phyloP scores from a whole-genome alignment of 1,139 yeast genomes.

The Kluyveromyces sp. region DNA sequence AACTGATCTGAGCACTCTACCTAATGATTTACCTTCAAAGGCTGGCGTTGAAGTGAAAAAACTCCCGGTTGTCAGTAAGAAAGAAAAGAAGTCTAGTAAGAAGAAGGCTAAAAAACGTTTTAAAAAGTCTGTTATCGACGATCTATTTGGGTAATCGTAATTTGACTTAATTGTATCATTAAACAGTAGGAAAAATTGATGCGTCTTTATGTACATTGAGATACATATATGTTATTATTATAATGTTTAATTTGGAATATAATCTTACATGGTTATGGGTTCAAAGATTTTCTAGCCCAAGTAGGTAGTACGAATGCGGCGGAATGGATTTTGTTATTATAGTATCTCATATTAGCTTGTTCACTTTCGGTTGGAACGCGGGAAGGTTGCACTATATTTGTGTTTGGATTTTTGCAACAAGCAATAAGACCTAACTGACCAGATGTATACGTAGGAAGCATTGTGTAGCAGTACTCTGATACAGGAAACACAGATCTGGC shows the following conservation, averaged over 20 bases:
- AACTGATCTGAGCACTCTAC: not conserved
- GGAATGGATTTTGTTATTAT: slow-evolving; percentile 62
- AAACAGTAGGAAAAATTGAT: too few relatives aligned
- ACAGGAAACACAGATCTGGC: slow-evolving; percentile 68
- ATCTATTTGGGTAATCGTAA: slow-evolving; percentile 41
- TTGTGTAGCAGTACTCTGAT: slow-evolving; percentile 76
- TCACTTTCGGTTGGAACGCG: slow-evolving; percentile 48
- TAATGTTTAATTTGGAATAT: too few relatives aligned
- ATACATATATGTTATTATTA: too few relatives aligned
- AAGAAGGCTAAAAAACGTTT: slow-evolving; percentile 36
- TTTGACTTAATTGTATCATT: not conserved
- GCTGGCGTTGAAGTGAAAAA: not conserved
- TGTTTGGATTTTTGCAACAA: slow-evolving; percentile 54
- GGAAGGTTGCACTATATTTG: slow-evolving; percentile 48
- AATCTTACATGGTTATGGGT: slow-evolving; percentile 7
- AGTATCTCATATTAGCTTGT: slow-evolving; percentile 53
- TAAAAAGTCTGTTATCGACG: slow-evolving; percentile 46
- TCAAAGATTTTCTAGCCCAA: slow-evolving; percentile 54
- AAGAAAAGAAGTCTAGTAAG: slow-evolving; percentile 24
- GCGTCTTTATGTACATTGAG: too few relatives aligned
- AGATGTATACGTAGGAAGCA: slow-evolving; percentile 93
- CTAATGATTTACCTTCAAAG: slow-evolving; percentile 8
- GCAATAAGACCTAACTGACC: slow-evolving; percentile 89
- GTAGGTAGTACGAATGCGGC: slow-evolving; percentile 83
- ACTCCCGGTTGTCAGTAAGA: not conserved